Percentiles rank a stretch among this genome's conserved stretches.
phyloP scores from a whole-genome alignment of 352 stramenopile genomes.

The Phytophthora cajani region DNA sequence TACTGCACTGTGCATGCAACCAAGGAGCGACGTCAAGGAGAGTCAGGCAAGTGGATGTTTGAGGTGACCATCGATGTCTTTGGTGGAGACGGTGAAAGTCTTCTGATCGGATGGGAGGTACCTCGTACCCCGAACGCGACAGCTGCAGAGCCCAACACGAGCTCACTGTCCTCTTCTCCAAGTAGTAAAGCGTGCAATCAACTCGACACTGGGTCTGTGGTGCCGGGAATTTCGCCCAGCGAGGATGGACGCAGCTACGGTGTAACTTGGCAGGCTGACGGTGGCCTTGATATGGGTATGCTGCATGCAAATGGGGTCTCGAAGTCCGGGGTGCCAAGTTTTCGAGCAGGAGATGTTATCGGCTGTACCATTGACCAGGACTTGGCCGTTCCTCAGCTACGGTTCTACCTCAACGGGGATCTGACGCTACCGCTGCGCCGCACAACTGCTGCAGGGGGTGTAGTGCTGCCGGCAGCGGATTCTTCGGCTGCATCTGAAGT shows the following conservation, averaged over 20 bases:
- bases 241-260: constrained; percentile 67
- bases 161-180: neutral
- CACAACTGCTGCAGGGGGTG: neutral
- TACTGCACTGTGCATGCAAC: constrained; percentile 80
- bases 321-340: constrained; percentile 68
- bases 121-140: constrained; percentile 29
- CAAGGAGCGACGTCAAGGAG: constrained; percentile 70
- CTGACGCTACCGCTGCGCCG: constrained; percentile 56
- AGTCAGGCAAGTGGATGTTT: constrained; percentile 85
- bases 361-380: constrained; percentile 84
- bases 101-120: constrained; percentile 83
- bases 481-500: constrained; percentile 1
- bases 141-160: neutral
- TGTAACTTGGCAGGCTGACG: constrained; percentile 79
- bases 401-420: constrained; percentile 82
- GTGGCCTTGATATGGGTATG: constrained; percentile 77
- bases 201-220: constrained; percentile 25
- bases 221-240: constrained; percentile 67
- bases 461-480: neutral
- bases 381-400: constrained; percentile 60
- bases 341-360: constrained; percentile 71
- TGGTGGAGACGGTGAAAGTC: constrained; percentile 67
- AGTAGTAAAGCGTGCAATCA: constrained; percentile 3
- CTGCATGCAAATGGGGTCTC: constrained; percentile 75
- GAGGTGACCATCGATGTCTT: constrained; percentile 69